Conservation (phyloP, 2,329 filamentous ascomycete genomes). For the Cyphellophora attinorum region DNA sequence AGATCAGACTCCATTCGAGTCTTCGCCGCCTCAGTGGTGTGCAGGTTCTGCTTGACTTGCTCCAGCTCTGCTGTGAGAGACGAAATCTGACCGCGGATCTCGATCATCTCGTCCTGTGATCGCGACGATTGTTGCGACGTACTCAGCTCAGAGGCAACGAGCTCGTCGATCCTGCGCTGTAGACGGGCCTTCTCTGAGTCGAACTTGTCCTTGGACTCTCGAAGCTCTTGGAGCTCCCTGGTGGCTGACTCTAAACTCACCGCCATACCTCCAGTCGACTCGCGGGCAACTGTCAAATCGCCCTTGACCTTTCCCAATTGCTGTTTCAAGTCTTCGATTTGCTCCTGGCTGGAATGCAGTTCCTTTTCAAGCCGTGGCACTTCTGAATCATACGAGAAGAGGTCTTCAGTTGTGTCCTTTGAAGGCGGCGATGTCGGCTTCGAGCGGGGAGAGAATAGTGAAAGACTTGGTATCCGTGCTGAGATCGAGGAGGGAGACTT, state of each 20-base stretch:
- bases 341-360: slow-evolving; percentile 57
- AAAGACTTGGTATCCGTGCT: slow-evolving; percentile 26
- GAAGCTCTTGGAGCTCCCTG: slow-evolving; percentile 49
- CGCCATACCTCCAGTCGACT: slow-evolving; percentile 59
- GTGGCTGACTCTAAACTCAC: slow-evolving; percentile 58
- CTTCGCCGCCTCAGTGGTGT: slow-evolving; percentile 18
- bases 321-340: slow-evolving; percentile 60
- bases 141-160: slow-evolving; percentile 24
- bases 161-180: slow-evolving; percentile 31
- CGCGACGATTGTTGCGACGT: slow-evolving; percentile 19
- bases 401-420: slow-evolving; percentile 51
- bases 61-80: slow-evolving; percentile 31
- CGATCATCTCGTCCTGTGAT: slow-evolving; percentile 28
- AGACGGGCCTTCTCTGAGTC: slow-evolving; percentile 31
- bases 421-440: slow-evolving; percentile 23
- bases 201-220: slow-evolving; percentile 43
- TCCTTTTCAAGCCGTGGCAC: slow-evolving; percentile 71
- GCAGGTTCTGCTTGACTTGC: slow-evolving; percentile 22
- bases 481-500: slow-evolving; percentile 26
- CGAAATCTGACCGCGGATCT: slow-evolving; percentile 28
- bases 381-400: slow-evolving; percentile 90
- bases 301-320: slow-evolving; percentile 60
- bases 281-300: slow-evolving; percentile 61
- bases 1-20: slow-evolving; percentile 18
- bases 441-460: slow-evolving; percentile 28